Conservation (phyloP, 2,329 filamentous ascomycete genomes). For the Trichophyton simii region DNA sequence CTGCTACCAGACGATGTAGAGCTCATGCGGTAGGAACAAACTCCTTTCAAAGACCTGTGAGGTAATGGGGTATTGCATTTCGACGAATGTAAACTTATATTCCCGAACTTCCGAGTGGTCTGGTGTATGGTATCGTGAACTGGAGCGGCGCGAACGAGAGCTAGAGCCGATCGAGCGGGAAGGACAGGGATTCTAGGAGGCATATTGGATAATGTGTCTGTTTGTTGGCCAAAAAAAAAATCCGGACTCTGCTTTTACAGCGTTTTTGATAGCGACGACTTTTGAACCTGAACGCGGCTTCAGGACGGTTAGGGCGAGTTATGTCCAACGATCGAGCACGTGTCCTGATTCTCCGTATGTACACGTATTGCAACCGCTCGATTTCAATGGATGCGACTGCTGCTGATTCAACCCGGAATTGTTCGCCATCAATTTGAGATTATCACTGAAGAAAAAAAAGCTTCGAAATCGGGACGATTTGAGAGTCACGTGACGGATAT, state of each 20-base stretch:
- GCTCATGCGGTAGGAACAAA: slow-evolving; percentile 22
- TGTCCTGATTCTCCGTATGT: background rate
- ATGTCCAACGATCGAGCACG: background rate
- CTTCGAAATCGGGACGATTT: too few species aligned
- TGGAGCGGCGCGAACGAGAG: slow-evolving; percentile 4
- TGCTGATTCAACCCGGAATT: background rate
- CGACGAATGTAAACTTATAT: background rate
- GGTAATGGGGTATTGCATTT: background rate
- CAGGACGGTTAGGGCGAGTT: background rate
- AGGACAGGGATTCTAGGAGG: slow-evolving; percentile 9
- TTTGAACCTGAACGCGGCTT: background rate
- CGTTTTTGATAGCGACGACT: background rate
- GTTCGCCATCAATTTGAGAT: background rate
- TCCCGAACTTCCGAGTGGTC: background rate
- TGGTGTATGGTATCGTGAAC: background rate
- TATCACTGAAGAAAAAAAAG: background rate
- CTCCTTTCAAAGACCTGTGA: background rate
- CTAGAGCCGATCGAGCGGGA: slow-evolving; percentile 1
- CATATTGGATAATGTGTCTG: slow-evolving; percentile 4
- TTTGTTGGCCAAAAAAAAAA: background rate
- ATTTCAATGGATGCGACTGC: background rate
- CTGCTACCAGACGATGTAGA: slow-evolving; percentile 20
- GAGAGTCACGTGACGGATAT: background rate
- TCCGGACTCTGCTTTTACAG: background rate
- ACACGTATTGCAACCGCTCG: background rate